A percentile compares a stretch with the other conserved stretches of the same genome.
These are phyloP conservation scores for Paecilomyces fulvus DNA, from an alignment of 2,329 filamentous ascomycete genomes.

Conservation along the genomic window DNA sequence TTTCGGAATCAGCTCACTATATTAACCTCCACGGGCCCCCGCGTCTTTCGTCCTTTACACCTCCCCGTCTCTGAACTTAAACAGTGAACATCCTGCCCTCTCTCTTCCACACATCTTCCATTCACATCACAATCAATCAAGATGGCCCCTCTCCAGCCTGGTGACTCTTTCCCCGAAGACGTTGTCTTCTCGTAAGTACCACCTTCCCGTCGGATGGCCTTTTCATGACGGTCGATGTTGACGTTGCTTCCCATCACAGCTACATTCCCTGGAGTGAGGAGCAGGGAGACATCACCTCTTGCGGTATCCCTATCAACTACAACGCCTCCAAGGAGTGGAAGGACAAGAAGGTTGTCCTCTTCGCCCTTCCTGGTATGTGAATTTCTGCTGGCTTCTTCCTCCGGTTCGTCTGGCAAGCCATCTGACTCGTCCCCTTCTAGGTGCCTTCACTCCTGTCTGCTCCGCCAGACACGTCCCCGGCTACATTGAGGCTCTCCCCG, in stretches of 20 bases:
- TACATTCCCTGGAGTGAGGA: constrained; percentile 73
- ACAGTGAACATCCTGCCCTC: constrained; percentile 7
- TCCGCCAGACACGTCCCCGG: constrained; percentile 71
- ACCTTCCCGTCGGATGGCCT: constrained; percentile 2
- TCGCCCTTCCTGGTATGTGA: constrained; percentile 55
- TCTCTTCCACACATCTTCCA: constrained; percentile 4
- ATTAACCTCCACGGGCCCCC: constrained; percentile 13
- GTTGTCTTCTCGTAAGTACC: constrained; percentile 63
- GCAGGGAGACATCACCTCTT: constrained; percentile 59
- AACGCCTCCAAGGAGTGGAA: constrained; percentile 70
- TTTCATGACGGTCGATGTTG: background rate
- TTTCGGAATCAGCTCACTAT: constrained; percentile 25
- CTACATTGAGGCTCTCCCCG: constrained; percentile 63
- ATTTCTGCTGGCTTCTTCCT: background rate
- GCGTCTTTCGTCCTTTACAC: constrained; percentile 5
- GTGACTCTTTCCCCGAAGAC: constrained; percentile 73
- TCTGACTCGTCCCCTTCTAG: constrained; percentile 19
- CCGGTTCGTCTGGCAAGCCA: background rate
- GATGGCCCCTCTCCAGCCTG: constrained; percentile 65
- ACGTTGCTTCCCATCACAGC: constrained; percentile 28
- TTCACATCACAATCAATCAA: constrained; percentile 12
- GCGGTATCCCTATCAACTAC: constrained; percentile 69
- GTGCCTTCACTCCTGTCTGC: constrained; percentile 83
- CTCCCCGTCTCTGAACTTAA: constrained; percentile 6
- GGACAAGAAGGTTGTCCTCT: constrained; percentile 64